Evolutionary conservation across 2,329 filamentous ascomycete species (phyloP).

Genomic region (Aspergillus sclerotialis): DNA sequence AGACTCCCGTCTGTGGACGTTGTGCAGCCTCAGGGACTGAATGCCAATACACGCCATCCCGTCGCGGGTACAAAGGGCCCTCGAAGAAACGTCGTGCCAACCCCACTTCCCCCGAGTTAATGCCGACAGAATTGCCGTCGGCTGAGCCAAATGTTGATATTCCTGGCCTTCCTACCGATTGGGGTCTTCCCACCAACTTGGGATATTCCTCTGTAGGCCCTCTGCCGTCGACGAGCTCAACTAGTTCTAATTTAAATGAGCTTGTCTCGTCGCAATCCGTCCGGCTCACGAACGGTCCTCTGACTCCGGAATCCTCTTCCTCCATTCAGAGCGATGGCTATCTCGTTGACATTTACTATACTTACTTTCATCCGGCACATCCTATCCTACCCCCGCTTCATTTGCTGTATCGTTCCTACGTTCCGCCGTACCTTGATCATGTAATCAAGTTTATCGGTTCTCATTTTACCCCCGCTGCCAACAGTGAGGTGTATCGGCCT

Average conservation of each 20-base stretch:
- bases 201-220: constrained; percentile 17
- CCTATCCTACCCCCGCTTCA: constrained; percentile 49
- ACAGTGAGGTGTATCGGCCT: constrained; percentile 39
- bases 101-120: constrained; percentile 33
- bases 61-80: constrained; percentile 66
- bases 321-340: constrained; percentile 28
- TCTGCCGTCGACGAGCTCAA: constrained; percentile 17
- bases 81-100: constrained; percentile 42
- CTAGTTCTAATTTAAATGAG: constrained; percentile 18
- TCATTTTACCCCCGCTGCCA: constrained; percentile 44
- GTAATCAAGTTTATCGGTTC: constrained; percentile 53
- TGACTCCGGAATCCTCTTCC: constrained; percentile 31
- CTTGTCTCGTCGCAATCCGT: constrained; percentile 10
- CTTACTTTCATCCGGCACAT: constrained; percentile 49
- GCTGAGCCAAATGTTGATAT: constrained; percentile 16
- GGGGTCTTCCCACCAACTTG: constrained; percentile 29
- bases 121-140: constrained; percentile 42
- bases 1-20: constrained; percentile 58
- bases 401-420: constrained; percentile 29
- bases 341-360: constrained; percentile 50
- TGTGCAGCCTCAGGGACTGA: constrained; percentile 53
- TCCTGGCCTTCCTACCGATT: constrained; percentile 33
- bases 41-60: constrained; percentile 67
- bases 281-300: constrained; percentile 17
- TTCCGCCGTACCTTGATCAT: constrained; percentile 43